phyloP scores from a whole-genome alignment of 108 stramenopile species.

The Nitzschia sp. region DNA sequence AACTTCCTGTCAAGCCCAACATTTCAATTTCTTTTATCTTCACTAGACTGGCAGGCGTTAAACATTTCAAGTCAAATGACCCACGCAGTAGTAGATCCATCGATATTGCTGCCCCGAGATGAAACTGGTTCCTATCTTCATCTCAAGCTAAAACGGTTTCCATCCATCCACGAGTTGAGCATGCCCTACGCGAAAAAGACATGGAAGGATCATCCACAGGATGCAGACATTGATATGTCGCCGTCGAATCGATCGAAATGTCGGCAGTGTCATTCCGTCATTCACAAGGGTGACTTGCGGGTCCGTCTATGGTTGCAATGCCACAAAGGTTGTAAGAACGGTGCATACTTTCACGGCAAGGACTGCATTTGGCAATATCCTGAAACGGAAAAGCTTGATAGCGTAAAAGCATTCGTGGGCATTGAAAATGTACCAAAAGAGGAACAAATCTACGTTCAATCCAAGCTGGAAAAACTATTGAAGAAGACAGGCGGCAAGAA shows the following conservation, averaged over 20 bases:
- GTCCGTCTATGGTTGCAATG: conserved; percentile 15
- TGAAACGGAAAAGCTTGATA: conserved; percentile 8
- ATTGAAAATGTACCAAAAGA: not conserved
- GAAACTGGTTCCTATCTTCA: conserved; percentile 13
- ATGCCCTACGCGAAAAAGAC: conserved; percentile 21
- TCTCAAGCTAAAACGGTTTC: conserved; percentile 18
- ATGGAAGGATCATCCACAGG: conserved; percentile 8
- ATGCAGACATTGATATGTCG: conserved; percentile 10
- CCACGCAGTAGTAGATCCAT: conserved; percentile 4
- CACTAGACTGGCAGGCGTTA: too few relatives aligned
- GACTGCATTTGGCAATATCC: conserved; percentile 21
- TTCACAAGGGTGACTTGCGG: conserved; percentile 9
- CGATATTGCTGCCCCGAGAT: conserved; percentile 7
- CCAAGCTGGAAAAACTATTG: not conserved
- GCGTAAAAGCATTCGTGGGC: conserved; percentile 1
- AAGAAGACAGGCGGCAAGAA: not conserved
- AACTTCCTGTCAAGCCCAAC: too few relatives aligned
- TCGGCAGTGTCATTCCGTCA: conserved; percentile 17
- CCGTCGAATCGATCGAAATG: conserved; percentile 5
- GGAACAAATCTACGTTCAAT: not conserved
- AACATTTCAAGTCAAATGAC: too few relatives aligned
- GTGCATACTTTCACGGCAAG: conserved; percentile 19
- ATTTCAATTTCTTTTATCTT: too few relatives aligned
- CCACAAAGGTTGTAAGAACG: conserved; percentile 25
- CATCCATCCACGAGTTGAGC: conserved; percentile 5